Evolutionary conservation across 2,329 filamentous ascomycete genomes (phyloP).

Genomic region (Proliferodiscus dingleyae): DNA sequence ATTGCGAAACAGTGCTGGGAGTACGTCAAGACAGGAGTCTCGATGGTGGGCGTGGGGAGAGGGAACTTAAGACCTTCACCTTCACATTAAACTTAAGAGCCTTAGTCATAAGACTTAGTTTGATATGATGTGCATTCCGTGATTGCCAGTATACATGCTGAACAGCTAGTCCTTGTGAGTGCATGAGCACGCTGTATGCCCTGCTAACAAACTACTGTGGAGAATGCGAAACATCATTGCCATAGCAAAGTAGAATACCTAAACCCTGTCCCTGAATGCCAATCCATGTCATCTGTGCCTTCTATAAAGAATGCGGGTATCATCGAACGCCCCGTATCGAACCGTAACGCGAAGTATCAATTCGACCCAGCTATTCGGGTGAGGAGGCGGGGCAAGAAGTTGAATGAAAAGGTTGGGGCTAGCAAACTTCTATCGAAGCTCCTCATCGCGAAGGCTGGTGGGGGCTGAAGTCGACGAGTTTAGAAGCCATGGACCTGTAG

Average conservation of each 20-base stretch:
- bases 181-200: slow-evolving; percentile 13
- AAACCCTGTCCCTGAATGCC: slow-evolving; percentile 12
- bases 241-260: slow-evolving; percentile 16
- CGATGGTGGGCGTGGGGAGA: slow-evolving; percentile 16
- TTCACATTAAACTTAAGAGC: not conserved
- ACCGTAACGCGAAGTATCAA: slow-evolving; percentile 21
- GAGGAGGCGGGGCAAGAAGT: slow-evolving; percentile 29
- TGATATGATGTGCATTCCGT: slow-evolving; percentile 11
- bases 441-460: slow-evolving; percentile 27
- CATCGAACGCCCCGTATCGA: slow-evolving; percentile 32
- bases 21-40: slow-evolving; percentile 19
- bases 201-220: slow-evolving; percentile 16
- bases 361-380: slow-evolving; percentile 25
- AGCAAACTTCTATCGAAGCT: slow-evolving; percentile 30
- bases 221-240: slow-evolving; percentile 13
- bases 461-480: slow-evolving; percentile 36
- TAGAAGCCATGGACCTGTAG: slow-evolving; percentile 58
- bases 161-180: slow-evolving; percentile 18
- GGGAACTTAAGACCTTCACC: slow-evolving; percentile 7
- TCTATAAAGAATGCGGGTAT: slow-evolving; percentile 32
- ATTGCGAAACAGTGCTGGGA: slow-evolving; percentile 23
- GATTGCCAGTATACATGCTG: slow-evolving; percentile 19
- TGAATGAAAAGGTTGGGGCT: slow-evolving; percentile 19
- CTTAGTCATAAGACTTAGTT: not conserved
- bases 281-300: slow-evolving; percentile 25